Evolutionary conservation across 176 grass and related monocot species (phyloP), one percentile per base, ranked within the genome.

Genomic region (Elaeis guineensis): DNA sequence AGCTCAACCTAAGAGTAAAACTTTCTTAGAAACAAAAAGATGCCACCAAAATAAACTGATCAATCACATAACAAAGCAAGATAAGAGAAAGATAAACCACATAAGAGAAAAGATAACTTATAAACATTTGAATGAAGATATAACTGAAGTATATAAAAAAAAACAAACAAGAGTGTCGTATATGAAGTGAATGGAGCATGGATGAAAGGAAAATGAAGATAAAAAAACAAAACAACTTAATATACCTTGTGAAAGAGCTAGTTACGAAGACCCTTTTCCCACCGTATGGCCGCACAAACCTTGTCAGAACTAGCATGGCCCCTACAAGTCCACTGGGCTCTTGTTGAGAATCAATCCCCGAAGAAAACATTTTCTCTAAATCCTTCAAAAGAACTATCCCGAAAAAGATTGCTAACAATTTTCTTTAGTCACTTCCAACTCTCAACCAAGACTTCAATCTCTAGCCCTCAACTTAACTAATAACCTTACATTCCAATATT

Each of bases 261-360:
- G 85, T 76, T 14, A 98, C 17, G 61, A 83, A 93, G 66, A 98
- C 94, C 39, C 85, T 78, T 75, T 55, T 98, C 19, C 94, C 94
- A 51, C 94, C 94, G 48, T 98, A 89, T 14, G 94, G 82, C 94
- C 94, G 93, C 0, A 89, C 79, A 57, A 98, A 89, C 50, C 84
- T 72, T 24, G 84, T 61, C 0, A 76, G 85, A 57, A 92, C 62
- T 54, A 55, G 22, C 17, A 32, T 7, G 32, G 69, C 75, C 30
- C 86, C 83, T 53, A 64, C 68, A 44, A 75, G 80, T 57, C 39
- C 59, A 48, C 44, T 63, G 50, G 75, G 66, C 8, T 89, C 84
- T 57, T 68, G 75, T 25, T 67, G 73, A 71, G 82, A 71, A 78
- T 93, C 88, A 62, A 84, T 73, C 44, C 67, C 79, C 25, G 75